These are phyloP conservation scores for Trapa bicornis DNA, from an alignment of 345 rosid species.

Conservation along the genomic window DNA sequence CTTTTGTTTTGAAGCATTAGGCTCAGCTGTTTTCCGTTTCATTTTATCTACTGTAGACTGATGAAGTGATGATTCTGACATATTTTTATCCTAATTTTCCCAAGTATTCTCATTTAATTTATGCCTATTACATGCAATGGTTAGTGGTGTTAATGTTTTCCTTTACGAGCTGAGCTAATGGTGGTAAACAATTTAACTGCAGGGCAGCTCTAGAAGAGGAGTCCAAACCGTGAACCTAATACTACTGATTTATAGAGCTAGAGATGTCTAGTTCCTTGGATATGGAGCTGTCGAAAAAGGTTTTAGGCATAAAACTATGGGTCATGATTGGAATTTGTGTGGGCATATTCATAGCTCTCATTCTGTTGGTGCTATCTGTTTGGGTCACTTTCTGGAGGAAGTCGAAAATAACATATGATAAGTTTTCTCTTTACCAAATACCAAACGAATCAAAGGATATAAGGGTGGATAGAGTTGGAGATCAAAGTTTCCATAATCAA, in stretches of 20 bases:
- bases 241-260: not conserved
- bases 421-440: constrained; percentile 45
- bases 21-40: constrained; percentile 9
- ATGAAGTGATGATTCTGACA: constrained; percentile 1
- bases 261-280: constrained; percentile 60
- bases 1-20: constrained; percentile 6
- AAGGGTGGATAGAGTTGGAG: constrained; percentile 61
- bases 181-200: not conserved
- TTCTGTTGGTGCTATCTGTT: constrained; percentile 59
- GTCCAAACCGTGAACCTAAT: not conserved
- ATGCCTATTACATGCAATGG: too few relatives aligned
- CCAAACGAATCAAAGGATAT: constrained; percentile 83
- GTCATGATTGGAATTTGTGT: constrained; percentile 68
- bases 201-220: not conserved
- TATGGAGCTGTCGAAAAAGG: constrained; percentile 52
- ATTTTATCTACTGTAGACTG: not conserved
- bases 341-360: constrained; percentile 62
- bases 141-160: too few relatives aligned
- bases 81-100: not conserved
- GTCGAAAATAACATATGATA: constrained; percentile 40
- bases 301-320: constrained; percentile 81
- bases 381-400: constrained; percentile 63
- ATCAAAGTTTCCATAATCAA: constrained; percentile 28
- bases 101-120: not conserved
- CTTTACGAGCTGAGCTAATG: too few relatives aligned